Base-by-base conservation (phyloP, 1,139 yeast genomes). In the Scheffersomyces stambukii region DNA sequence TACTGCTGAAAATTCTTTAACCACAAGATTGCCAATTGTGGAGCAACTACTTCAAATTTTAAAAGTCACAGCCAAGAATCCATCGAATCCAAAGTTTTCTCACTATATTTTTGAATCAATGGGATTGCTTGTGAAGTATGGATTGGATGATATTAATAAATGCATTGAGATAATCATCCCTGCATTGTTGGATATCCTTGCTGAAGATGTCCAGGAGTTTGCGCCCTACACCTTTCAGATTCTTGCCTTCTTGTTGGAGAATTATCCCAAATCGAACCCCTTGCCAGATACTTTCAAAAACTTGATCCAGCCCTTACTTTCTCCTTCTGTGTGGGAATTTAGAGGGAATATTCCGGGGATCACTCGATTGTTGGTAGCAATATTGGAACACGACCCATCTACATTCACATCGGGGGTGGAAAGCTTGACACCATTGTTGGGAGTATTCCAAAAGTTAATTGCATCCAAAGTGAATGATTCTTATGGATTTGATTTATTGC, bases 301-400 rank as follows among this genome's bases (percentile, higher is more conserved):
- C 33, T 64, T 93, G 31, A 69, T 86, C 16, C 77, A 77, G 41
- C 98, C 98, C 1, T 64, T 93, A 21, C 65, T 93, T 51, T 75
- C 95, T 2, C 97, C 98, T 11, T 57, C 79, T 5, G 78, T 88
- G 23, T 93, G 98, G 98, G 97, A 91, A 52, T 76, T 76, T 36
- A 73, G 79, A 43, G 98, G 98, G 13, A 91, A 91, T 46, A 77
- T 89, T 24, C 98, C 98, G 1, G 96, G 96, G 3, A 75, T 91
- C 13, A 82, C 94, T 0, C 73, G 95, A 42, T 65, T 91, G 31
- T 60, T 93, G 31, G 73, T 79, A 33, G 79, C 89, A 4, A 79
- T 91, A 18, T 64, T 91, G 23, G 64, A 64, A 24, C 79, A 73
- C 28, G 88, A 86, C 33, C 71, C 81, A 2, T 36, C 53, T 2